phyloP scores from a whole-genome alignment of 1,139 yeast species.

The Hansenula lynferdii region DNA sequence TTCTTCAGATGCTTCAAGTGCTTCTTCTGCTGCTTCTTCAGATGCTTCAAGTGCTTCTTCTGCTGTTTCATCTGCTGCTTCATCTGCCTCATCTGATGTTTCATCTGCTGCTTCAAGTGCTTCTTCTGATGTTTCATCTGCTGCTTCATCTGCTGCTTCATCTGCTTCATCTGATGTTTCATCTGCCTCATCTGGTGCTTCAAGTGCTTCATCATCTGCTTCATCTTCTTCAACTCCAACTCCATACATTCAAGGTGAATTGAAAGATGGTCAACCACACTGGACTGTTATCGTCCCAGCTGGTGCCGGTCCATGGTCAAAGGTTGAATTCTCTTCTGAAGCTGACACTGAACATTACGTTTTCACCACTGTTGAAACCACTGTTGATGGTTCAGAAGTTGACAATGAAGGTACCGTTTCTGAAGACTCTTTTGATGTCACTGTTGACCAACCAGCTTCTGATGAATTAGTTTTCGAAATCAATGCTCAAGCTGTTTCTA shows the following conservation, averaged over 20 bases:
- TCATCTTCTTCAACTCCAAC: background rate
- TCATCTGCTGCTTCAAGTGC: background rate
- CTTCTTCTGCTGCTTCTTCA: background rate
- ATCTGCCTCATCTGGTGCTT: background rate
- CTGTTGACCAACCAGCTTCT: background rate
- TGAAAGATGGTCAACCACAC: background rate
- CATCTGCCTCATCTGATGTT: background rate
- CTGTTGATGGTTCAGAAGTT: background rate
- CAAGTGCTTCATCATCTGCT: background rate
- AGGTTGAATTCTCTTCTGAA: background rate
- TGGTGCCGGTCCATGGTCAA: background rate
- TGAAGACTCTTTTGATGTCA: background rate
- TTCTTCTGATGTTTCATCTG: background rate
- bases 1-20: background rate
- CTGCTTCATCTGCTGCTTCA: background rate
- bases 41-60: background rate
- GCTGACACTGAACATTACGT: background rate
- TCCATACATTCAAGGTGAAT: background rate
- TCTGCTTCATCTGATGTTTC: background rate
- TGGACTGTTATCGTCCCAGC: background rate
- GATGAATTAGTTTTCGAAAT: background rate
- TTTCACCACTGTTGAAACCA: background rate
- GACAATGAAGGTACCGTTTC: no score
- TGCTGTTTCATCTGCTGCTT: conserved; percentile 1
- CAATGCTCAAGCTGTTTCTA: background rate